A percentile compares a stretch with the other conserved stretches of the same genome.
These are phyloP conservation scores for Selaginella moellendorffii DNA, from an alignment of 75 land plant genomes.

Conservation along the genomic window DNA sequence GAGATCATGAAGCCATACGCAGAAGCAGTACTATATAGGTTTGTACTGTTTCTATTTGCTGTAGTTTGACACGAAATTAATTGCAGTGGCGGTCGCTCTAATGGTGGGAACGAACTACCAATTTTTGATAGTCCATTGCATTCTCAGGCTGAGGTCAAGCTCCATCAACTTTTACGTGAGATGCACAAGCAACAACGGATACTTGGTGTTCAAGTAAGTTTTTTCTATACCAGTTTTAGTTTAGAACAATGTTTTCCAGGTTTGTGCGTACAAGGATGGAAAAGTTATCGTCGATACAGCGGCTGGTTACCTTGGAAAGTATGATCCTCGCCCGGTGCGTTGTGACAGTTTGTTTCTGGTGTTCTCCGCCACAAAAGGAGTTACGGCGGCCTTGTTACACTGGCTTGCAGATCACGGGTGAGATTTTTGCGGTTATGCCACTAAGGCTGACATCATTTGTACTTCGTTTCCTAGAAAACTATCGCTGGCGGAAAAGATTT, in stretches of 20 bases:
- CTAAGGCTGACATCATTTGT: neutral
- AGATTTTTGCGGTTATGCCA: slow-evolving; percentile 3
- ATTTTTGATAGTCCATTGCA: slow-evolving; percentile 39
- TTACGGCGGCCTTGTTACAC: slow-evolving; percentile 84
- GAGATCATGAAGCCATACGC: slow-evolving; percentile 98
- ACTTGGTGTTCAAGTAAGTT: slow-evolving; percentile 64
- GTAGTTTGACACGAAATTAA: neutral
- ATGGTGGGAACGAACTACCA: neutral
- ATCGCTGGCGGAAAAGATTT: slow-evolving; percentile 54
- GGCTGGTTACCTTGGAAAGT: neutral
- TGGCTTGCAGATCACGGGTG: slow-evolving; percentile 88
- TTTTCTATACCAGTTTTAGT: neutral
- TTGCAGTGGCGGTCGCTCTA: neutral
- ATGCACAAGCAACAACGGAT: slow-evolving; percentile 29
- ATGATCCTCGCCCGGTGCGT: slow-evolving; percentile 1
- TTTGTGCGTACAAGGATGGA: neutral
- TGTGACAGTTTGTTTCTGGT: slow-evolving; percentile 52
- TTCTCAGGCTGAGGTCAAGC: slow-evolving; percentile 59
- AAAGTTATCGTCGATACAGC: neutral
- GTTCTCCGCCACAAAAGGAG: slow-evolving; percentile 81
- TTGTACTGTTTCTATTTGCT: slow-evolving; percentile 12
- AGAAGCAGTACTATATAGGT: slow-evolving; percentile 62
- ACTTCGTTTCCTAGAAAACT: slow-evolving; percentile 36
- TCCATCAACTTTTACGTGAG: slow-evolving; percentile 40
- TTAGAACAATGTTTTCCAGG: slow-evolving; percentile 22